A percentile compares a stretch with the other conserved stretches of the same genome.
Conservation (phyloP, 768 basidiomycete genomes). For the Mycena filopes region DNA sequence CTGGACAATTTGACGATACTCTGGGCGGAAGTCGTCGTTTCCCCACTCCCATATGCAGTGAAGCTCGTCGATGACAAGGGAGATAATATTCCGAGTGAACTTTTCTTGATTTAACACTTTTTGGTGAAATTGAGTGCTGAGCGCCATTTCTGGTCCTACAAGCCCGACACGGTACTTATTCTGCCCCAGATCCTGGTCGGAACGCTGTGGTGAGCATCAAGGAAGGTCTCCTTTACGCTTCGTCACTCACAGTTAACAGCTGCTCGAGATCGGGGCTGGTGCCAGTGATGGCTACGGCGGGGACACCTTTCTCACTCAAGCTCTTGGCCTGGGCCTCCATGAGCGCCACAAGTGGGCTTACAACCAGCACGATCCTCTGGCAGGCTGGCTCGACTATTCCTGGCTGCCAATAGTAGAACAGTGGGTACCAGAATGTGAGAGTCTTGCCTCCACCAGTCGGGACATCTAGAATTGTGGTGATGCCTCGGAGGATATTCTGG, state of each 20-base stretch:
- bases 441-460: slow-evolving; percentile 34
- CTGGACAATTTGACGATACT: slow-evolving; percentile 5
- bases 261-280: slow-evolving; percentile 13
- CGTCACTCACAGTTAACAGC: slow-evolving; percentile 5
- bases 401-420: slow-evolving; percentile 31
- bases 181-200: slow-evolving; percentile 11
- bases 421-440: slow-evolving; percentile 30
- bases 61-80: slow-evolving; percentile 33
- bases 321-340: slow-evolving; percentile 19
- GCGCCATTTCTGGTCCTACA: slow-evolving; percentile 9
- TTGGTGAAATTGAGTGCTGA: slow-evolving; percentile 16
- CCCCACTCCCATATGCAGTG: slow-evolving; percentile 39
- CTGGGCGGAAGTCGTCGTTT: slow-evolving; percentile 20
- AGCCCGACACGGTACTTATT: slow-evolving; percentile 27
- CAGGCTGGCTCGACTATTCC: slow-evolving; percentile 7
- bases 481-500: slow-evolving; percentile 21
- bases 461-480: slow-evolving; percentile 21
- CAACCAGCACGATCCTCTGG: slow-evolving; percentile 31
- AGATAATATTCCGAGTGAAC: slow-evolving; percentile 25
- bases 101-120: slow-evolving; percentile 20
- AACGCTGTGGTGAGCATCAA: too few relatives aligned
- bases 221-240: background rate
- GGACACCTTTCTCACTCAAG: slow-evolving; percentile 16
- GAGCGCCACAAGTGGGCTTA: slow-evolving; percentile 20
- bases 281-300: slow-evolving; percentile 17